phyloP scores from a whole-genome alignment of 768 basidiomycete species.

The Trametes maxima region DNA sequence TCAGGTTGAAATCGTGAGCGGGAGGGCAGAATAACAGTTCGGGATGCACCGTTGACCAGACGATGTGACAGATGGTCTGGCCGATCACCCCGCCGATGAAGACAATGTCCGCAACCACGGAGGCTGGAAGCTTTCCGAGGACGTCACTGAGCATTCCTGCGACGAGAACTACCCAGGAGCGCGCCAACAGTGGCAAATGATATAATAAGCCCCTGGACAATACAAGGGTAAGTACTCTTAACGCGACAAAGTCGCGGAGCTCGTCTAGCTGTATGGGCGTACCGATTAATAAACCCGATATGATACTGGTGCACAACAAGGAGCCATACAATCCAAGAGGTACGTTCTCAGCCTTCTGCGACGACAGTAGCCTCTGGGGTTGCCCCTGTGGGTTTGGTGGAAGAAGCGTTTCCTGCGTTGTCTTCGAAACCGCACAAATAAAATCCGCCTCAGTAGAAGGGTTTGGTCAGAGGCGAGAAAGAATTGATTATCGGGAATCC shows the following conservation, averaged over 20 bases:
- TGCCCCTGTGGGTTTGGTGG: conserved; percentile 38
- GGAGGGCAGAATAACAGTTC: too few relatives aligned
- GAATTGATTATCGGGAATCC: too few relatives aligned
- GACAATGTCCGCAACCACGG: conserved; percentile 67
- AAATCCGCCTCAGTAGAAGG: too few relatives aligned
- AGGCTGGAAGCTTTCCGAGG: conserved; percentile 65
- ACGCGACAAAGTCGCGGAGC: background rate
- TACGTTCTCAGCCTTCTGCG: conserved; percentile 65
- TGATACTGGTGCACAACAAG: conserved; percentile 72
- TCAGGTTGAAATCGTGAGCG: background rate
- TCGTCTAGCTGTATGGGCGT: conserved; percentile 31
- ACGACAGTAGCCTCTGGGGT: conserved; percentile 34
- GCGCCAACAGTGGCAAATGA: conserved; percentile 80
- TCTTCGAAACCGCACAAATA: conserved; percentile 4
- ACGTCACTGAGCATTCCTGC: conserved; percentile 73
- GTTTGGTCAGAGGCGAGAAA: too few relatives aligned
- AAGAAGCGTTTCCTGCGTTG: background rate
- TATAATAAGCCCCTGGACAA: conserved; percentile 67
- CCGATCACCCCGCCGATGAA: conserved; percentile 76
- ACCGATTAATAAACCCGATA: conserved; percentile 79
- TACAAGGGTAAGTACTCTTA: background rate
- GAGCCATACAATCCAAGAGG: conserved; percentile 76
- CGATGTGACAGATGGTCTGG: conserved; percentile 71
- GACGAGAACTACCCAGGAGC: conserved; percentile 66
- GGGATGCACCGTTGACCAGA: conserved; percentile 62